These are phyloP conservation scores for Tricholoma terreum DNA, from an alignment of 768 basidiomycete genomes.

Conservation along the genomic window DNA sequence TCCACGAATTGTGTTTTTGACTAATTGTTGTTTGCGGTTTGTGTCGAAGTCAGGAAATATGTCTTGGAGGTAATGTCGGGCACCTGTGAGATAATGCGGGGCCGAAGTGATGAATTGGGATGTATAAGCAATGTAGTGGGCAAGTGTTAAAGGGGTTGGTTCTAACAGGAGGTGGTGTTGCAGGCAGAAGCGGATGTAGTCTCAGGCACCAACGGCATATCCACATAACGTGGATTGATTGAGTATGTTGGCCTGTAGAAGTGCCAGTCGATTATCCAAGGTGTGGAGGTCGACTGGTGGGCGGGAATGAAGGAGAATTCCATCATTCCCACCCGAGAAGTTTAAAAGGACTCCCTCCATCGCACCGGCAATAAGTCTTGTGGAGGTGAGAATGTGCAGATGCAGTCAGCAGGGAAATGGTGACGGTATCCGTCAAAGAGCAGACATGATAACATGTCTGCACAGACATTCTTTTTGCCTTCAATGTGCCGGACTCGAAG, in stretches of 20 bases:
- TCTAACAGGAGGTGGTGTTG: constrained; percentile 13
- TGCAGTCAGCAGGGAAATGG: constrained; percentile 12
- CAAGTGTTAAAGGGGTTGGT: constrained; percentile 15
- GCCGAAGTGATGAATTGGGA: too few species aligned
- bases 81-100: constrained; percentile 8
- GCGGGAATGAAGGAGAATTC: not conserved
- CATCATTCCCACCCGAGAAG: constrained; percentile 8
- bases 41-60: not conserved
- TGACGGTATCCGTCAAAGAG: constrained; percentile 12
- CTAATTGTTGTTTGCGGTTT: not conserved
- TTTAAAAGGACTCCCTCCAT: too few species aligned
- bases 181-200: constrained; percentile 18
- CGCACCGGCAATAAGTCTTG: too few species aligned
- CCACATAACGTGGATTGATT: constrained; percentile 13
- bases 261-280: constrained; percentile 11
- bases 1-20: too few species aligned
- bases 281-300: too few species aligned
- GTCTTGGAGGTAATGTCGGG: not conserved
- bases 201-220: constrained; percentile 20
- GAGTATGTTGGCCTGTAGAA: too few species aligned
- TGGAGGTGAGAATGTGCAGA: constrained; percentile 15
- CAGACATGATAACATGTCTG: constrained; percentile 15
- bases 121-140: constrained; percentile 16
- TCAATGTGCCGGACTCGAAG: too few species aligned
- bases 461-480: constrained; percentile 15